Evolutionary conservation across 192 early-diverging fungal species (phyloP).

Genomic region (Powellomyces hirtus): DNA sequence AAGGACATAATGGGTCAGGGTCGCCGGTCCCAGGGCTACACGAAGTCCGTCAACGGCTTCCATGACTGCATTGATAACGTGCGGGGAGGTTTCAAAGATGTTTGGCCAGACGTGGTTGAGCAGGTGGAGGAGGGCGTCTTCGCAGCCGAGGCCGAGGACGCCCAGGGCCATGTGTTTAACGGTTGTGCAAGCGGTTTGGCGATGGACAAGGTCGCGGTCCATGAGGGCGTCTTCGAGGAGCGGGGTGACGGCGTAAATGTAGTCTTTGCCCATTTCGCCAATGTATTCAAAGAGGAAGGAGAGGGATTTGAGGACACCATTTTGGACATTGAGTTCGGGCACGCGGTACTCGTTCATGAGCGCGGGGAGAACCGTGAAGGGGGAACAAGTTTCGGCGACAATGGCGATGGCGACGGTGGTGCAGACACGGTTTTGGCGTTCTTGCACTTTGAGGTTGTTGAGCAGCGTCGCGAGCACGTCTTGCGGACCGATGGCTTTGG

Average conservation of each 20-base stretch:
- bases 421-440: conserved; percentile 98
- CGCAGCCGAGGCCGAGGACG: conserved; percentile 88
- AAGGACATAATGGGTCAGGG: conserved; percentile 81
- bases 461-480: conserved; percentile 97
- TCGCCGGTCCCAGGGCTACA: conserved; percentile 82
- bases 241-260: conserved; percentile 74
- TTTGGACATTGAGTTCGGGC: conserved; percentile 99
- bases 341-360: conserved; percentile 99
- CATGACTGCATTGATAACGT: conserved; percentile 97
- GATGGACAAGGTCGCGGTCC: conserved; percentile 96
- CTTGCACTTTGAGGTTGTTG: conserved; percentile 98
- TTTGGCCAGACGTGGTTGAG: conserved; percentile 98
- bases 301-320: conserved; percentile 93
- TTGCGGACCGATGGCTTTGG: conserved; percentile 98
- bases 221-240: conserved; percentile 95
- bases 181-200: conserved; percentile 93
- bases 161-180: conserved; percentile 95
- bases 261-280: conserved; percentile 94
- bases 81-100: conserved; percentile 91
- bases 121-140: conserved; percentile 90
- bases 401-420: conserved; percentile 98
- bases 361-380: conserved; percentile 96
- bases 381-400: conserved; percentile 95
- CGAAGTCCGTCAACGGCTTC: conserved; percentile 94
- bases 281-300: conserved; percentile 99